Base-by-base conservation (phyloP, 805 yeast species). In the Debaryomyces hansenii region DNA sequence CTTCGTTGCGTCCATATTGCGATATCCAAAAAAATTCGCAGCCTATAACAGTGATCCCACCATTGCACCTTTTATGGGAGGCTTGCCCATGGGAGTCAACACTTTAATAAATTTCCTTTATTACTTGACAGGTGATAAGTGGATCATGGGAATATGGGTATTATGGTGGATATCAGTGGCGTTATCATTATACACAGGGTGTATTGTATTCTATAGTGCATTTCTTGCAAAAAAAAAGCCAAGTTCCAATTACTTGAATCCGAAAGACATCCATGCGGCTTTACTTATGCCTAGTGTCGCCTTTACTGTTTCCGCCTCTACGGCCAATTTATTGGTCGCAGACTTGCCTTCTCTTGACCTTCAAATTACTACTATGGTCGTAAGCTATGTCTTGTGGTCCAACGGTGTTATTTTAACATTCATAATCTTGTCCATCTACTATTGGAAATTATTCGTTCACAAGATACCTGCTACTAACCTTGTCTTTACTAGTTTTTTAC, bases 241-340 rank as follows among this genome's bases (percentile, higher is more conserved):
- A 0, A 65, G 68, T 5, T 32, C 47, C 18, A 56, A 57, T 43
- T 41, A 40, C 20, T 31, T 56, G 16, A 56, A 55, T 8, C 57
- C 59, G 14, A 24, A 58, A 15, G 62, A 71, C 20, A 58, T 89
- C 40, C 79, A 78, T 53, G 77, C 88, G 20, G 74, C 84, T 2
- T 63, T 86, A 3, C 62, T 90, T 18, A 67, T 90, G 42, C 94
- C 95, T 0, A 76, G 87, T n/a, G 92, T 90, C 15, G 78, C 96
- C 0, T 65, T 87, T 24, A 87, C 89, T 1, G 96, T 90, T 46
- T 79, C 82, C 3, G 75, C 90, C 0, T 79, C 95, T 0, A 70
- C 81, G n/a, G 94, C 95, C 3, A 81, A 82, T 1, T 48, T 79
- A 0, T 70, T 90, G 15, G 72, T 67, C 34, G 57, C 60, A 11